Evolutionary conservation across 2,329 filamentous ascomycete genomes (phyloP).

Genomic region (Clonostachys chloroleuca): DNA sequence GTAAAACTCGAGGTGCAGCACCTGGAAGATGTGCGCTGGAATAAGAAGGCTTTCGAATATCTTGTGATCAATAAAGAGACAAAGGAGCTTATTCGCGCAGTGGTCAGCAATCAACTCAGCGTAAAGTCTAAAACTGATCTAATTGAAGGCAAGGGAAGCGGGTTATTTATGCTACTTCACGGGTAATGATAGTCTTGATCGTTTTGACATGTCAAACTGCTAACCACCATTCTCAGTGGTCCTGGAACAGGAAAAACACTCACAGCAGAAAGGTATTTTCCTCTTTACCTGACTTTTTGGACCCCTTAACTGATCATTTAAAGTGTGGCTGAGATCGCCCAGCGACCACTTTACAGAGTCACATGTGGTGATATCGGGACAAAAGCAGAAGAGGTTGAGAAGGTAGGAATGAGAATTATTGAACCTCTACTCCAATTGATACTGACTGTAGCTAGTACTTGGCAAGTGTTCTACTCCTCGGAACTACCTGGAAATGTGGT

Average conservation of each 20-base stretch:
- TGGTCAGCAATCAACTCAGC: constrained; percentile 14
- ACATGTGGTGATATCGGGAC: too few species aligned
- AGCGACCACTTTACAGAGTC: too few species aligned
- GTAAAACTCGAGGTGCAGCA: background rate
- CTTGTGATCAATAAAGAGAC: constrained; percentile 9
- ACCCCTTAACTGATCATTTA: too few species aligned
- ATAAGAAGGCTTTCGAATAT: constrained; percentile 7
- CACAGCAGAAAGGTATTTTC: constrained; percentile 9
- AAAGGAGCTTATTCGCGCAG: constrained; percentile 18
- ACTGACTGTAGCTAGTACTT: too few species aligned
- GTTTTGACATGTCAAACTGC: too few species aligned
- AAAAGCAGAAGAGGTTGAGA: too few species aligned
- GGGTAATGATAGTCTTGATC: constrained; percentile 1
- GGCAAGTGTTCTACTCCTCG: too few species aligned
- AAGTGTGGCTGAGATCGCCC: too few species aligned
- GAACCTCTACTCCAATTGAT: too few species aligned
- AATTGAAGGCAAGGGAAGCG: constrained; percentile 20
- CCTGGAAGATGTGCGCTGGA: constrained; percentile 5
- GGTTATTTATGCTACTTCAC: constrained; percentile 21
- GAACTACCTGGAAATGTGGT: background rate
- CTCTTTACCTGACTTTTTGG: too few species aligned
- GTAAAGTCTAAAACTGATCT: constrained; percentile 19
- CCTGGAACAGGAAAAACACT: constrained; percentile 25
- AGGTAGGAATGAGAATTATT: too few species aligned
- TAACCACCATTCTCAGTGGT: constrained; percentile 2